Evolutionary conservation across 441 rosid species (phyloP).

Genomic region (Cnidoscolus chayamansa): DNA sequence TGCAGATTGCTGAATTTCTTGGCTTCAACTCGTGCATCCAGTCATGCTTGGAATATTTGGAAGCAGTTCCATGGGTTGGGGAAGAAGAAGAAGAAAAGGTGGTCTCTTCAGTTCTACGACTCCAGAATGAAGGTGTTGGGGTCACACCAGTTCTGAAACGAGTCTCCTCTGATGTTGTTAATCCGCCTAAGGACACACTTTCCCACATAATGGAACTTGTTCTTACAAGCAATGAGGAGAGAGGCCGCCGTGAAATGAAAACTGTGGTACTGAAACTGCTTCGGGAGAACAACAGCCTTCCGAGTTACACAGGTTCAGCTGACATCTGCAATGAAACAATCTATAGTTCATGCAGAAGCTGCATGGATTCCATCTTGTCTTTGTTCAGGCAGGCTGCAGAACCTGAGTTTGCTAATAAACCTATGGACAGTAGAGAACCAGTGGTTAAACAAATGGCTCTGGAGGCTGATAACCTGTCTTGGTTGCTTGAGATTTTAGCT

Average conservation of each 20-base stretch:
- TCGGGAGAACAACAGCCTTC: slow-evolving; percentile 53
- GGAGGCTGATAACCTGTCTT: slow-evolving; percentile 78
- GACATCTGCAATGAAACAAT: slow-evolving; percentile 65
- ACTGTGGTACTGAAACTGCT: slow-evolving; percentile 82
- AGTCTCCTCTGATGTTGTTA: slow-evolving; percentile 53
- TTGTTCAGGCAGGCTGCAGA: slow-evolving; percentile 57
- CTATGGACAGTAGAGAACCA: slow-evolving; percentile 37
- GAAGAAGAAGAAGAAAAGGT: slow-evolving; percentile 96
- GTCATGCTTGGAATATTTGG: slow-evolving; percentile 84
- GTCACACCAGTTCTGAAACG: slow-evolving; percentile 71
- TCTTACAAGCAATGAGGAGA: slow-evolving; percentile 87
- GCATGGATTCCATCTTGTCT: slow-evolving; percentile 54
- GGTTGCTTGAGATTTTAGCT: slow-evolving; percentile 85
- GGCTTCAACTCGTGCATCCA: slow-evolving; percentile 65
- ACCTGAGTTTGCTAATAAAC: slow-evolving; percentile 35
- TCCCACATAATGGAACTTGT: slow-evolving; percentile 76
- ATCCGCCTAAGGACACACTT: slow-evolving; percentile 65
- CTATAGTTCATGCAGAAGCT: slow-evolving; percentile 60
- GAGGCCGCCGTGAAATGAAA: slow-evolving; percentile 88
- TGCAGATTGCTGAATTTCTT: slow-evolving; percentile 71
- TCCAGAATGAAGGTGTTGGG: slow-evolving; percentile 65
- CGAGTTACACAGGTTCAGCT: slow-evolving; percentile 39
- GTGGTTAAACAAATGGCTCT: slow-evolving; percentile 63
- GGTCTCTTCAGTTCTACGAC: slow-evolving; percentile 63
- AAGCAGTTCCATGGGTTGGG: slow-evolving; percentile 99